Conservation (phyloP, 805 yeast genomes). For the Cyberlindnera bimundalis region DNA sequence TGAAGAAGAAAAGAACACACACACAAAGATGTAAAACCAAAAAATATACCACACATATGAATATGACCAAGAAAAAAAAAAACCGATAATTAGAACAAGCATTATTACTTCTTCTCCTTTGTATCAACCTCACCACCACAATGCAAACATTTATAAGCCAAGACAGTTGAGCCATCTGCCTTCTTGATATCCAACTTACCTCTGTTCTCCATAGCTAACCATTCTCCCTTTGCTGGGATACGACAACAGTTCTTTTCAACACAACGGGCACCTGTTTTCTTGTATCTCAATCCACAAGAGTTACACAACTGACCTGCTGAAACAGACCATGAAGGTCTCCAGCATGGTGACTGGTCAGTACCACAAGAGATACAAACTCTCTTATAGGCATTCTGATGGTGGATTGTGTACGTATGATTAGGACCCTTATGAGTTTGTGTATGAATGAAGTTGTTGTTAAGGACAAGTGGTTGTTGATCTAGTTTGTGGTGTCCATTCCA, state of each 20-base stretch:
- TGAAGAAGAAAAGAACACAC: too few relatives aligned
- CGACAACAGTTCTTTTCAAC: conserved; percentile 69
- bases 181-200: conserved; percentile 42
- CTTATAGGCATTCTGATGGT: conserved; percentile 26
- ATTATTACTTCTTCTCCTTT: conserved; percentile 21
- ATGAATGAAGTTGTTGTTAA: conserved; percentile 24
- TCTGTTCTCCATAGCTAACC: conserved; percentile 80
- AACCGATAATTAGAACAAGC: neutral
- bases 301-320: conserved; percentile 94
- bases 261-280: conserved; percentile 92
- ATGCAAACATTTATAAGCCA: conserved; percentile 51
- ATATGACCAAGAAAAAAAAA: neutral
- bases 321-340: conserved; percentile 97
- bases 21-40: too few relatives aligned
- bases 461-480: conserved; percentile 14
- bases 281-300: conserved; percentile 92
- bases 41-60: neutral
- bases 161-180: conserved; percentile 26
- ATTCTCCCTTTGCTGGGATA: conserved; percentile 95
- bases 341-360: conserved; percentile 89
- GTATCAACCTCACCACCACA: conserved; percentile 57
- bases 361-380: conserved; percentile 89
- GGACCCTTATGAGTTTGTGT: conserved; percentile 28
- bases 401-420: conserved; percentile 29
- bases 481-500: conserved; percentile 21